These are phyloP conservation scores for Beauveria sp. DNA, from an alignment of 2,329 filamentous ascomycete genomes.

Conservation along the genomic window DNA sequence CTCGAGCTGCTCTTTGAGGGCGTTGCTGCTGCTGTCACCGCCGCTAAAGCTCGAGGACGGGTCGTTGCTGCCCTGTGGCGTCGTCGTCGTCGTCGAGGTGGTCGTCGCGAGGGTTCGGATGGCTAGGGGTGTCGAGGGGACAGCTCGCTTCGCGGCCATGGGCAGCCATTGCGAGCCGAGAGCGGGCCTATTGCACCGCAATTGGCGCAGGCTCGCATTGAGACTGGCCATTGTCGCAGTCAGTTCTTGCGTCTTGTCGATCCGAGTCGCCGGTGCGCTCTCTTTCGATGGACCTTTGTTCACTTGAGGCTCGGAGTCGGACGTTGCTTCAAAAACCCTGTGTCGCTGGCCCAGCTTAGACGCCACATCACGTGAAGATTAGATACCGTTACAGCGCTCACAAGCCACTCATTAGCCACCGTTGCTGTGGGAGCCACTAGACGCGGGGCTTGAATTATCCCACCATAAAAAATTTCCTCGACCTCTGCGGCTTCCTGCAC, in stretches of 20 bases:
- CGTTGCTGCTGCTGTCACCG: constrained; percentile 14
- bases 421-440: constrained; percentile 18
- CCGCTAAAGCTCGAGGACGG: not conserved
- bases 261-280: constrained; percentile 2
- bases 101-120: constrained; percentile 8
- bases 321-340: constrained; percentile 11
- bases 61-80: not conserved
- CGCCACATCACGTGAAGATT: constrained; percentile 21
- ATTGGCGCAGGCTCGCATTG: constrained; percentile 26
- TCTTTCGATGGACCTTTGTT: constrained; percentile 2
- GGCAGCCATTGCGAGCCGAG: constrained; percentile 23
- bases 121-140: constrained; percentile 8
- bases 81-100: not conserved
- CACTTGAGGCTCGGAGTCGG: not conserved
- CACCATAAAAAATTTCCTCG: constrained; percentile 27
- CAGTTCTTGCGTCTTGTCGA: not conserved
- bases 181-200: constrained; percentile 27
- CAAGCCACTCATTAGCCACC: constrained; percentile 17
- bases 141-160: not conserved
- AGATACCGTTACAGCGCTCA: constrained; percentile 1
- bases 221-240: constrained; percentile 28
- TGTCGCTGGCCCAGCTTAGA: constrained; percentile 1
- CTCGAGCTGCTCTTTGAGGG: constrained; percentile 15
- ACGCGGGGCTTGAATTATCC: constrained; percentile 28
- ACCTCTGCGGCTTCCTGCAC: not conserved